phyloP scores from a whole-genome alignment of 371 early-diverging fungal species.

The Mortierella sp. region DNA sequence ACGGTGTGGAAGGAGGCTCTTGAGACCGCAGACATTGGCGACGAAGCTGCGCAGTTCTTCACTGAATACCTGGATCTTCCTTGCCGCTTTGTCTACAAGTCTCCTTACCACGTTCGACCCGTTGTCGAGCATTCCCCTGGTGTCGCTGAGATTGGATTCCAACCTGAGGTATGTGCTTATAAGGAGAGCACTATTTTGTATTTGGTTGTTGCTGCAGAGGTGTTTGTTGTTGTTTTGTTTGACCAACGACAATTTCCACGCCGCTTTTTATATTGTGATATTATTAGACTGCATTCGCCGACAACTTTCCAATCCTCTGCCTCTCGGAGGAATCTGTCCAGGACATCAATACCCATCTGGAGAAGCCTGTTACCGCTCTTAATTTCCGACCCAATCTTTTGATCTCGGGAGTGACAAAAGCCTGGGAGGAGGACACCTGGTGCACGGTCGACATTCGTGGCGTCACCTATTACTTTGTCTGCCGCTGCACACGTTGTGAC shows the following conservation, averaged over 20 bases:
- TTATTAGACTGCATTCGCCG: conserved; percentile 54
- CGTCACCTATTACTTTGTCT: conserved; percentile 42
- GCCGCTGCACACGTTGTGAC: conserved; percentile 55
- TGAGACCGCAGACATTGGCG: conserved; percentile 41
- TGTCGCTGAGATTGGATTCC: conserved; percentile 38
- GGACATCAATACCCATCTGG: conserved; percentile 52
- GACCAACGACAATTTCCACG: too few species aligned
- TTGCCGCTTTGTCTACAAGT: conserved; percentile 46
- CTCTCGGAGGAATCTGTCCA: conserved; percentile 52
- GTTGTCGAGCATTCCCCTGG: conserved; percentile 51
- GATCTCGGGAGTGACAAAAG: conserved; percentile 50
- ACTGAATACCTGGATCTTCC: conserved; percentile 41
- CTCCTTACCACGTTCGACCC: conserved; percentile 34
- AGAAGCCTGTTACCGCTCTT: conserved; percentile 31
- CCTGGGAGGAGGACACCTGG: conserved; percentile 59
- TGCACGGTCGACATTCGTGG: conserved; percentile 50
- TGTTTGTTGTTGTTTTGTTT: too few species aligned
- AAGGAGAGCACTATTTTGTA: too few species aligned
- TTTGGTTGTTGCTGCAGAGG: too few species aligned
- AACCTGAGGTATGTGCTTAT: conserved; percentile 31
- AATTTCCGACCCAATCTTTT: conserved; percentile 60
- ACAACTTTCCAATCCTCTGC: conserved; percentile 55
- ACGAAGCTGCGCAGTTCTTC: conserved; percentile 46
- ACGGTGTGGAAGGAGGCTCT: conserved; percentile 25
- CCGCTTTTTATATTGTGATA: background rate